Conservation (phyloP, 2,329 filamentous ascomycete species). For the Stagonosporopsis chrysanthemi region DNA sequence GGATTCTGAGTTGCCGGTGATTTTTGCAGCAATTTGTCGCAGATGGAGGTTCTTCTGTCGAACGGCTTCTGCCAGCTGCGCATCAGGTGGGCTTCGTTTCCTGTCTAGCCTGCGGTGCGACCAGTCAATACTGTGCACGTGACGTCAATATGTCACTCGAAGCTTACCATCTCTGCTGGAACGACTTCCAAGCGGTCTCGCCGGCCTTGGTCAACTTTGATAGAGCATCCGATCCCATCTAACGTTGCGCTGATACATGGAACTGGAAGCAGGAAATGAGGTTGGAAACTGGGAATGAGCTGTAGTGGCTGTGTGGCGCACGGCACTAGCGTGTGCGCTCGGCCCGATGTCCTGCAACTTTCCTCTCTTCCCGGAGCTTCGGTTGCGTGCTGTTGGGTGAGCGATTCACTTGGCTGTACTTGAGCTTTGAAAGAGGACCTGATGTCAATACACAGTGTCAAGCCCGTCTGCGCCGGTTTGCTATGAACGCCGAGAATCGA, state of each 20-base stretch:
- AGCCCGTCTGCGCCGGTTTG: no score
- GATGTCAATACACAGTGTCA: neutral
- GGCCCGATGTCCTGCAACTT: neutral
- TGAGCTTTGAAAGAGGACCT: neutral
- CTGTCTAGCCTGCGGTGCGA: conserved; percentile 6
- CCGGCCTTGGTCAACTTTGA: conserved; percentile 23
- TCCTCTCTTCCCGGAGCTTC: no score
- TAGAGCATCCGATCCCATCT: conserved; percentile 23
- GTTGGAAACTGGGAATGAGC: conserved; percentile 18
- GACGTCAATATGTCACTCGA: neutral
- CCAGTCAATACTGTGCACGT: conserved; percentile 5
- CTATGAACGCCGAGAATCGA: no score
- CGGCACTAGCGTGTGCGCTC: neutral
- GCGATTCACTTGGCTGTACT: neutral
- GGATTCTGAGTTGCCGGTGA: conserved; percentile 19
- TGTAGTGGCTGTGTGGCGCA: conserved; percentile 17
- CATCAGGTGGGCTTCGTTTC: conserved; percentile 10
- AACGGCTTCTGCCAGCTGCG: conserved; percentile 14
- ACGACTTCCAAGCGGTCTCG: conserved; percentile 19
- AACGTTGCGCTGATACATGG: conserved; percentile 11
- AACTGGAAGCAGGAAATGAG: neutral
- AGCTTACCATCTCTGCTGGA: conserved; percentile 19
- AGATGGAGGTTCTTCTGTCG: conserved; percentile 19
- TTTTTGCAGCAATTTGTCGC: conserved; percentile 14
- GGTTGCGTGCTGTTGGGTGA: neutral